A percentile compares a stretch with the other conserved stretches of the same genome.
Conservation (phyloP, 805 yeast species). For the Candida xyloterini region DNA sequence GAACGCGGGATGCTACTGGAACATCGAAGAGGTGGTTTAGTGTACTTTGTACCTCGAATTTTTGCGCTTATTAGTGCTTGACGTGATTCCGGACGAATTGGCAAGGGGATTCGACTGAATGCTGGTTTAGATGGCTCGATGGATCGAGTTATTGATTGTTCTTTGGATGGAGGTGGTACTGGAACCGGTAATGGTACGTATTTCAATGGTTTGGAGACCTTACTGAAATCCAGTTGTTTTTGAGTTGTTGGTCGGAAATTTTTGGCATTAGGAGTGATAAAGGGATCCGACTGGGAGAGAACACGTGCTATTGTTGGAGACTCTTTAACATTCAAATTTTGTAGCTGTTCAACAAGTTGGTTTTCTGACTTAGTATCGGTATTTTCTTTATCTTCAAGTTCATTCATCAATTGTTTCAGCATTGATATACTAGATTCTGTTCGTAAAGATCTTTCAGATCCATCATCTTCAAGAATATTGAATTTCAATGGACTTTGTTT, state of each 20-base stretch:
- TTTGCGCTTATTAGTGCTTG: conserved; percentile 19
- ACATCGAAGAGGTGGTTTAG: background rate
- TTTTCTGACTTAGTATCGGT: conserved; percentile 5
- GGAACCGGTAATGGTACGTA: conserved; percentile 30
- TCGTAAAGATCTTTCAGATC: conserved; percentile 2
- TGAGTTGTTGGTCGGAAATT: conserved; percentile 10
- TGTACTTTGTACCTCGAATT: background rate
- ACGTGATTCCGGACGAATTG: conserved; percentile 26
- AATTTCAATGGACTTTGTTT: conserved; percentile 14
- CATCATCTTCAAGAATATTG: conserved; percentile 14
- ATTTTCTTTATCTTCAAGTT: conserved; percentile 29
- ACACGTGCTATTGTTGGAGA: conserved; percentile 1
- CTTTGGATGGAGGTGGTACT: conserved; percentile 21
- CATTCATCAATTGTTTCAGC: conserved; percentile 31
- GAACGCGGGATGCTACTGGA: conserved; percentile 8
- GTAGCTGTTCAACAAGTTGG: background rate
- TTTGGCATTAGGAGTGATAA: conserved; percentile 29
- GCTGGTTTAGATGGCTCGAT: conserved; percentile 1
- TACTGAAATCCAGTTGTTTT: conserved; percentile 10
- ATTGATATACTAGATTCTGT: conserved; percentile 24
- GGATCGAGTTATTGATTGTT: background rate
- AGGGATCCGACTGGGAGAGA: conserved; percentile 27
- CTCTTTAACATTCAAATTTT: conserved; percentile 1
- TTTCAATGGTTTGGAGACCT: conserved; percentile 14
- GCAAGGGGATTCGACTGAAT: conserved; percentile 27